Base-by-base conservation (phyloP, 2,329 filamentous ascomycete species). In the Apiospora aurea region DNA sequence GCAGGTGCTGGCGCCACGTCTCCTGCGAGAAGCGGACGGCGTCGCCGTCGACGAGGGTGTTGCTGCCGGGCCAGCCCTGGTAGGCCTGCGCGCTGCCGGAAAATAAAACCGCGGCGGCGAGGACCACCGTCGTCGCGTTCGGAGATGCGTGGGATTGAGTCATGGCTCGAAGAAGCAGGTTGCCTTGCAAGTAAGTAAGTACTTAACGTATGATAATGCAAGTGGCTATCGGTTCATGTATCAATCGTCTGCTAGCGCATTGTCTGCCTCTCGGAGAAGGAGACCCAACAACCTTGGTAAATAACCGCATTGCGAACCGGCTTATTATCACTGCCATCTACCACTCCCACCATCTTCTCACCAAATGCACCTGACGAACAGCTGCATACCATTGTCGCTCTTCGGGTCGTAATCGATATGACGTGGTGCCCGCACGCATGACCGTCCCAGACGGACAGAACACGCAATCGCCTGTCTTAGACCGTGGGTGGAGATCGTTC, bases 1-100 rank as follows among this genome's bases (percentile, higher is more conserved):
- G 79, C 84, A 90, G 88, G 83, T 85, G 81, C 16, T 73, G 53
- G 41, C 78, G 76, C 78, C 77, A 79, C 0, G 75, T 73, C 13
- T 64, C 53, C 43, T 76, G 72, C 67, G 76, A 72, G 69, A 79
- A 79, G 24, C 75, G 75, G 10, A 75, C 73, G 1, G 77, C 78
- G 26, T 76, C 74, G 10, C 78, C 77, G 2, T 70, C 64, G 11
- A 79, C 75, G n/a, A 76, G 72, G 21, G 75, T 77, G 21, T 77
- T 77, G 16, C 75, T 75, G 43, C 49, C 69, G 0, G 76, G 88
- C 90, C 70, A 78, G n/a, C 78, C 77, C 26, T 70, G 67, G 16
- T 78, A 74, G 87, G 84, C 7, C 90, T 26, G 64, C 18, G 57
- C n/a, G 29, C 4, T 41, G 10, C 57, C 57, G 57, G 41, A 38